These are phyloP conservation scores for Globisporangium ultimum DNA, from an alignment of 352 stramenopile genomes.

Conservation along the genomic window DNA sequence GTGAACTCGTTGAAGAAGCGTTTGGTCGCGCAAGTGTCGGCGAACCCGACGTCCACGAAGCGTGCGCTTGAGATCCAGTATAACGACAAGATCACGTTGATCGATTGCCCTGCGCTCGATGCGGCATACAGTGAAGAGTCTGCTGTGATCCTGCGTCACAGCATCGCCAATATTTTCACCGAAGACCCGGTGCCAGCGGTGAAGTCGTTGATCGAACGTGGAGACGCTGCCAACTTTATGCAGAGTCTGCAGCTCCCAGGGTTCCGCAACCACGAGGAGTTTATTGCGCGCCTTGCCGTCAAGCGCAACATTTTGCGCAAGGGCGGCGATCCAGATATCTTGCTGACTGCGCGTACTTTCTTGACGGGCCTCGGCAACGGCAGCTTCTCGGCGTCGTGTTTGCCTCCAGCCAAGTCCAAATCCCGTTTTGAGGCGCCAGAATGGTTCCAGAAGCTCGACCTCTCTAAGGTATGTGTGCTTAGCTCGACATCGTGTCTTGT, in stretches of 20 bases:
- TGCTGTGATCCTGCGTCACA: constrained; percentile 91
- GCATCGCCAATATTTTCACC: constrained; percentile 92
- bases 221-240: constrained; percentile 93
- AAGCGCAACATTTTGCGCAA: constrained; percentile 94
- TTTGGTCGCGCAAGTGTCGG: constrained; percentile 41
- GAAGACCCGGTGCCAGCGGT: constrained; percentile 94
- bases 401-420: constrained; percentile 78
- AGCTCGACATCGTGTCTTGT: not conserved
- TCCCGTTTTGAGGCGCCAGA: constrained; percentile 72
- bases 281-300: constrained; percentile 94
- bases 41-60: constrained; percentile 74
- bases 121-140: constrained; percentile 91
- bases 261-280: constrained; percentile 93
- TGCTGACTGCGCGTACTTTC: constrained; percentile 89
- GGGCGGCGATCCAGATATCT: constrained; percentile 95
- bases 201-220: constrained; percentile 88
- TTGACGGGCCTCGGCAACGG: constrained; percentile 71
- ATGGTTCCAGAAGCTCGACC: constrained; percentile 58
- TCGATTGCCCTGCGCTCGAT: constrained; percentile 97
- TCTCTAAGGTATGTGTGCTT: constrained; percentile 41
- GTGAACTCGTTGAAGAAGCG: constrained; percentile 94
- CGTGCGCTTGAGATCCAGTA: constrained; percentile 90
- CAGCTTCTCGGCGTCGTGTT: constrained; percentile 49
- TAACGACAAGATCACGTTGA: constrained; percentile 94
- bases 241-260: constrained; percentile 94